A percentile compares a stretch with the other conserved stretches of the same genome.
Conservation (phyloP, 805 yeast species). For the Candida adriatica region DNA sequence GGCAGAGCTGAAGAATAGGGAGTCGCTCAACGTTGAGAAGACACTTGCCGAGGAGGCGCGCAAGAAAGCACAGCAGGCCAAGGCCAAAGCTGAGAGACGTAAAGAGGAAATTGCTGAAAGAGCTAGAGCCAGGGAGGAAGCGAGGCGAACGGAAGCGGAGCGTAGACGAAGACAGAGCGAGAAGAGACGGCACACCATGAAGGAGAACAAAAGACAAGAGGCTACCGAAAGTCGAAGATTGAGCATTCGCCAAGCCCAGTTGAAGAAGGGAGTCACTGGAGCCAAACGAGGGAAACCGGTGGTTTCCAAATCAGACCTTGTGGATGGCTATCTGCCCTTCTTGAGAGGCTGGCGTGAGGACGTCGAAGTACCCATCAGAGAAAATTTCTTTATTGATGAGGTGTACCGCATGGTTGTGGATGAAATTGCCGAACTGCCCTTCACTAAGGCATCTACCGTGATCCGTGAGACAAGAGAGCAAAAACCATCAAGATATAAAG, state of each 20-base stretch:
- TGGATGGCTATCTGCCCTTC: slow-evolving; percentile 23
- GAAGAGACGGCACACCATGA: slow-evolving; percentile 2
- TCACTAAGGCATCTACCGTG: slow-evolving; percentile 15
- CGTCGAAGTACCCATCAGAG: slow-evolving; percentile 18
- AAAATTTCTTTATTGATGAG: slow-evolving; percentile 27
- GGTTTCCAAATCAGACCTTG: slow-evolving; percentile 4
- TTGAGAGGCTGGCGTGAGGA: slow-evolving; percentile 14
- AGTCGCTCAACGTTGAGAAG: not conserved
- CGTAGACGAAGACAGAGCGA: slow-evolving; percentile 3
- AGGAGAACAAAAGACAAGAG: slow-evolving; percentile 2
- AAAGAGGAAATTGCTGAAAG: too few relatives aligned
- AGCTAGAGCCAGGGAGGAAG: slow-evolving; percentile 1
- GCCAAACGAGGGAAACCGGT: not conserved
- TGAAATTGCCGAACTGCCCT: slow-evolving; percentile 13
- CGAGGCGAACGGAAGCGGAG: slow-evolving; percentile 2
- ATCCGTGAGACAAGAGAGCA: slow-evolving; percentile 11
- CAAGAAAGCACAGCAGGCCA: slow-evolving; percentile 3
- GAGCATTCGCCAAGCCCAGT: too few relatives aligned
- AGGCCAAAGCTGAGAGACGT: too few relatives aligned
- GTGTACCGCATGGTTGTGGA: slow-evolving; percentile 17
- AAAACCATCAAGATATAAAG: slow-evolving; percentile 20
- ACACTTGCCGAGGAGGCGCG: slow-evolving; percentile 5
- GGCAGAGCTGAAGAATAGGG: not conserved
- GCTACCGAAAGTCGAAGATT: too few relatives aligned
- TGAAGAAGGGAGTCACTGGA: not conserved